Evolutionary conservation across 495 filamentous ascomycete genomes (phyloP), one percentile per base, ranked within the genome.

Genomic region (Aspergillus ostianus): DNA sequence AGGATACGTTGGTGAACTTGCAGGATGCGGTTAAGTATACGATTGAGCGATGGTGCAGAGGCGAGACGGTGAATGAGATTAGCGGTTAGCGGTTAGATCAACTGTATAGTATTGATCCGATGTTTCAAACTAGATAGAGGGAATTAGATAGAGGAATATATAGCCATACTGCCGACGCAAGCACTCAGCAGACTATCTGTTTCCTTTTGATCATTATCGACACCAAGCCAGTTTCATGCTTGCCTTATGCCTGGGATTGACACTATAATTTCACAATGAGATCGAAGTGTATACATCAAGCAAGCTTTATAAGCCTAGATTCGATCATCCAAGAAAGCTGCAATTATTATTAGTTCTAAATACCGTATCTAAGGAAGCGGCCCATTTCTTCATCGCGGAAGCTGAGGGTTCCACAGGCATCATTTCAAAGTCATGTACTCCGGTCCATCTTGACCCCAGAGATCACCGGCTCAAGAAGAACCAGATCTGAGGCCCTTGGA

Each of bases 1-100:
- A 66, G 45, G 65, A 68, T 44, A 80, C 76, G 20, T 64, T 70
- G 45, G 44, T 66, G 8, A 77, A 77, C 50, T 69, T 73, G 15
- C 64, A 73, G 55, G 58, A 51, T 21, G 47, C 61, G 17, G 48
- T 70, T 12, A 71, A 67, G 55, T 64, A 58, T 18, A 73, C 71
- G 7, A 52, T 75, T 15, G 61, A 66, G 32, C 57, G 54, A n/a
- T 66, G 56, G 56, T 62, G 52, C 27, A 18, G 17, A 27, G 64
- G 64, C 29, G 53, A 63, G 41, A 52, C 44, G 18, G 53, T 64
- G n/a, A 59, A 66, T 26, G 46, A 53, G 18, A 6, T 32, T 41
- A 20, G 2, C 18, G 6, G 15, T 32, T 52, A 30, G 26, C n/a
- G 17, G 30, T 52, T 18, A 13, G 20, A 15, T 9, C 30, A 32